Evolutionary conservation across 1,139 yeast genomes (phyloP).

Genomic region (Starmera stellimalicola): DNA sequence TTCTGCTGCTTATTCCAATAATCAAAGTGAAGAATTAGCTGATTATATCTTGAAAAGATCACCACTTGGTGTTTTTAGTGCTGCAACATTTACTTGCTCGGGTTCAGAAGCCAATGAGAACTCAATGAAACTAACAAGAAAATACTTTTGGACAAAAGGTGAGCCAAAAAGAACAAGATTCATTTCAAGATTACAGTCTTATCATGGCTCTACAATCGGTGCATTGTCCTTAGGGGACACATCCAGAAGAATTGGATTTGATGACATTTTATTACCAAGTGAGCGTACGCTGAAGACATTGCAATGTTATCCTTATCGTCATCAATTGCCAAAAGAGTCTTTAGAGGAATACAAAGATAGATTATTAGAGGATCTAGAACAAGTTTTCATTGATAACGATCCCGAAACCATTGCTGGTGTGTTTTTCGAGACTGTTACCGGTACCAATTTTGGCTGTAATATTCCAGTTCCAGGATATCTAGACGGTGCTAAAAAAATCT

Average conservation of each 20-base stretch:
- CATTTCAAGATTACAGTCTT: constrained; percentile 43
- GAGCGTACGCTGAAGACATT: constrained; percentile 36
- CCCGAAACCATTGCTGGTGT: constrained; percentile 47
- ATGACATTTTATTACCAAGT: constrained; percentile 31
- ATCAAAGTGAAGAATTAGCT: constrained; percentile 41
- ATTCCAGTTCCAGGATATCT: constrained; percentile 50
- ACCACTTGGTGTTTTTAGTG: constrained; percentile 43
- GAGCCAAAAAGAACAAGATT: constrained; percentile 39
- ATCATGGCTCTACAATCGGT: constrained; percentile 53
- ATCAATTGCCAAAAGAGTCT: constrained; percentile 35
- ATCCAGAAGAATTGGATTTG: constrained; percentile 32
- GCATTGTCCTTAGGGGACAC: constrained; percentile 40
- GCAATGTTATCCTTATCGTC: constrained; percentile 42
- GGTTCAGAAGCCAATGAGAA: constrained; percentile 58
- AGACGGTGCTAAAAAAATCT: constrained; percentile 40
- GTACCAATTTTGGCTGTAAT: constrained; percentile 48
- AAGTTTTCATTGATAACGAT: constrained; percentile 37
- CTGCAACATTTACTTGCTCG: constrained; percentile 48
- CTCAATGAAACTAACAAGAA: constrained; percentile 46
- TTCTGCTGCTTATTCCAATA: constrained; percentile 33
- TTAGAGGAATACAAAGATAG: constrained; percentile 38
- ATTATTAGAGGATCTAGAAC: constrained; percentile 38
- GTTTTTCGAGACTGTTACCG: constrained; percentile 47
- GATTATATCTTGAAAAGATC: constrained; percentile 42
- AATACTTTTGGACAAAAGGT: constrained; percentile 43